phyloP scores from a whole-genome alignment of 345 rosid species.

The Acer campestre region DNA sequence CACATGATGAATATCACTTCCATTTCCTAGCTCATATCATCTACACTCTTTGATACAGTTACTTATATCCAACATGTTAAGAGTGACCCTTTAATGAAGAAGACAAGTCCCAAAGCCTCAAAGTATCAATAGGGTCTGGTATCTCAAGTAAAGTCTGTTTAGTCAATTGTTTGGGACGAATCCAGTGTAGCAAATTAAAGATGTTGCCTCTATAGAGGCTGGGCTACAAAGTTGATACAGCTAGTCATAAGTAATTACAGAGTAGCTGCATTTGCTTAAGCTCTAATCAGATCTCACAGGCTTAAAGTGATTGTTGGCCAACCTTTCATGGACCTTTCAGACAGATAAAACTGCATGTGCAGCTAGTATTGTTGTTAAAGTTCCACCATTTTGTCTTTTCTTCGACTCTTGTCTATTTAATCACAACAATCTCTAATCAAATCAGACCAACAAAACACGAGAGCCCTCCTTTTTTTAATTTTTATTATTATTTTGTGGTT shows the following conservation, averaged over 20 bases:
- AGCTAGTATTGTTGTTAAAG: neutral
- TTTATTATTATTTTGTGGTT: neutral
- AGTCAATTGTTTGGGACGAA: neutral
- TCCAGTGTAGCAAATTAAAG: neutral
- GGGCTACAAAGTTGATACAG: neutral
- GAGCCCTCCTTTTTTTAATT: too few relatives aligned
- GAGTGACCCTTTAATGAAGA: neutral
- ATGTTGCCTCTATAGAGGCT: neutral
- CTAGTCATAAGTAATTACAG: neutral
- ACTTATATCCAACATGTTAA: neutral
- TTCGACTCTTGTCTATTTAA: neutral
- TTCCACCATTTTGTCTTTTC: neutral
- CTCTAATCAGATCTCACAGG: neutral
- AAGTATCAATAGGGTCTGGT: neutral
- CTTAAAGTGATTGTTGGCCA: neutral
- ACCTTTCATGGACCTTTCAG: neutral
- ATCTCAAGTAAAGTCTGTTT: neutral
- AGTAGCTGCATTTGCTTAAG: neutral
- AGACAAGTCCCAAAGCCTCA: neutral
- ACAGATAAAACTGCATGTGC: neutral
- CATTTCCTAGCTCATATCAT: neutral
- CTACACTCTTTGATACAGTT: neutral
- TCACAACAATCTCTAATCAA: neutral
- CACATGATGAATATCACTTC: neutral
- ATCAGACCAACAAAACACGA: neutral